Evolutionary conservation across 768 basidiomycete genomes (phyloP).

Genomic region (Boletus vermiculosoides): DNA sequence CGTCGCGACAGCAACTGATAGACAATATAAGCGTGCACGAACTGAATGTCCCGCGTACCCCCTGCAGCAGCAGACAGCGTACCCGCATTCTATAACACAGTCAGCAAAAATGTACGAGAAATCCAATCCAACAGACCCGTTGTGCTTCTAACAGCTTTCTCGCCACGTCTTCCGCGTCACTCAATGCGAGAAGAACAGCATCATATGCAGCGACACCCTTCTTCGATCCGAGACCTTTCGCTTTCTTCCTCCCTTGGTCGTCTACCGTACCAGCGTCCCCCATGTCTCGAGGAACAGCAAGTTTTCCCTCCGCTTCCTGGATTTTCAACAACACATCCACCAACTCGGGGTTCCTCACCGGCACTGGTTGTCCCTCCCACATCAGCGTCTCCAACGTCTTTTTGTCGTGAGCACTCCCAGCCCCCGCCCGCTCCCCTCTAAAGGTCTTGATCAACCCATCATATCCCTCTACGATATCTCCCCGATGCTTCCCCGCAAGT

Average conservation of each 20-base stretch:
- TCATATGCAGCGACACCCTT: slow-evolving; percentile 86
- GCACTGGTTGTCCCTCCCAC: slow-evolving; percentile 84
- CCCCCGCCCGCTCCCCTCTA: slow-evolving; percentile 40
- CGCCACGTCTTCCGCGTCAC: slow-evolving; percentile 87
- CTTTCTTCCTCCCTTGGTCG: slow-evolving; percentile 35
- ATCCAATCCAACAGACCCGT: slow-evolving; percentile 48
- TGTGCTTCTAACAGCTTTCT: slow-evolving; percentile 81
- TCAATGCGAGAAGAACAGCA: slow-evolving; percentile 75
- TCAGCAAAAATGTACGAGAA: not conserved
- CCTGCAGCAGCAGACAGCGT: slow-evolving; percentile 37
- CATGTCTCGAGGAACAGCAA: slow-evolving; percentile 40
- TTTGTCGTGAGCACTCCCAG: slow-evolving; percentile 39
- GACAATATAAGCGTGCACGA: slow-evolving; percentile 83
- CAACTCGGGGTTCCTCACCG: slow-evolving; percentile 86
- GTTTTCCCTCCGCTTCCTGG: slow-evolving; percentile 67
- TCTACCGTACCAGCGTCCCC: slow-evolving; percentile 27
- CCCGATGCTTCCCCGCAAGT: slow-evolving; percentile 53
- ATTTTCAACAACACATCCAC: slow-evolving; percentile 84
- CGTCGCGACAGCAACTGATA: slow-evolving; percentile 86
- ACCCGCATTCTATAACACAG: slow-evolving; percentile 40
- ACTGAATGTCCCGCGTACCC: slow-evolving; percentile 70
- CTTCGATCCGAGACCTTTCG: slow-evolving; percentile 51
- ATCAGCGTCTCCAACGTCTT: slow-evolving; percentile 57
- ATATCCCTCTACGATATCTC: slow-evolving; percentile 62
- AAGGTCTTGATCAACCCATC: slow-evolving; percentile 54